Conservation (phyloP, 1,284 basidiomycete genomes). For the Peniophora sp. region DNA sequence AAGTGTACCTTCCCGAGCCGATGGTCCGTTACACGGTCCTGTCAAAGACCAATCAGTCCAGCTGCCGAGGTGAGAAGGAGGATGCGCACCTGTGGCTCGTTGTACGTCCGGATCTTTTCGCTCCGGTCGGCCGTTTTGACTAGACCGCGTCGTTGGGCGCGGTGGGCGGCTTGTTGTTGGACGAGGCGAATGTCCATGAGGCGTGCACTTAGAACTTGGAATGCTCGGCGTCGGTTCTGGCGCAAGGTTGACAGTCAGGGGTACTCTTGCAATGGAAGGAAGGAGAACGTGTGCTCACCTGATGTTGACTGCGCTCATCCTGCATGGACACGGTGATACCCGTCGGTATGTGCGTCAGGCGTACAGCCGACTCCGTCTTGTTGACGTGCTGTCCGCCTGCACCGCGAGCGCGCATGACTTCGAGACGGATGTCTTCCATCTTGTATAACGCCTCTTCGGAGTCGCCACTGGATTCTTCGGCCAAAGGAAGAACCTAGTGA, state of each 20-base stretch:
- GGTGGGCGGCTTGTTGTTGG: conserved; percentile 61
- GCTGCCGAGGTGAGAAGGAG: neutral
- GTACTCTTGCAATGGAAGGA: neutral
- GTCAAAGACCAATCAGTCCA: neutral
- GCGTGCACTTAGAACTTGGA: conserved; percentile 77
- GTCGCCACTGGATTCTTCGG: conserved; percentile 41
- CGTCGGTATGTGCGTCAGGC: conserved; percentile 88
- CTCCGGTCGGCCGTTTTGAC: conserved; percentile 78
- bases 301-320: conserved; percentile 94
- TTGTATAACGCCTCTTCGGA: conserved; percentile 54
- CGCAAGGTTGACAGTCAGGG: neutral
- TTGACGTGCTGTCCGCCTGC: conserved; percentile 99
- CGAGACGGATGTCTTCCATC: conserved; percentile 82
- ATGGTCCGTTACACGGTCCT: conserved; percentile 92
- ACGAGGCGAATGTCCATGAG: conserved; percentile 74
- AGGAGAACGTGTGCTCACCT: conserved; percentile 48
- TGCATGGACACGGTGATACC: conserved; percentile 98
- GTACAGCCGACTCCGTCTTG: conserved; percentile 97
- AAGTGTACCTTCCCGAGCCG: conserved; percentile 77
- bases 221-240: conserved; percentile 84
- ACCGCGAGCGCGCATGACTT: conserved; percentile 92
- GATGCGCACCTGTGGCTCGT: conserved; percentile 68
- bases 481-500: conserved; percentile 68
- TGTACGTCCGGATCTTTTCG: conserved; percentile 93
- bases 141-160: conserved; percentile 64